Conservation (phyloP, 179 eudicot species). For the Carnegiea gigantea region DNA sequence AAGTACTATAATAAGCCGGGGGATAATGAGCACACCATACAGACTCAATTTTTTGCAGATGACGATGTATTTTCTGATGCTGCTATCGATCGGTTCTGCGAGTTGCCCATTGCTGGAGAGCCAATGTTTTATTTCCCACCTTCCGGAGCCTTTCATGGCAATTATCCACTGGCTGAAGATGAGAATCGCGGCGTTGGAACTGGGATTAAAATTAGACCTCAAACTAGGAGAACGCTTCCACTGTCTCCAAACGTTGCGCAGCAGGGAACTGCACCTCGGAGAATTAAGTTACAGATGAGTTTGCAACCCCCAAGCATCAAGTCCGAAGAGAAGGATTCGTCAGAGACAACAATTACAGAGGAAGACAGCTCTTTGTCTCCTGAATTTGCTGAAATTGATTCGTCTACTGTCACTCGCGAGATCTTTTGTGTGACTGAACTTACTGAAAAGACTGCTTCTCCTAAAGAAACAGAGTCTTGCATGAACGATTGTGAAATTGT, state of each 20-base stretch:
- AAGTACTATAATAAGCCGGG: constrained; percentile 8
- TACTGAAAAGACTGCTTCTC: not conserved
- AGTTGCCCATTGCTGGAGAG: constrained; percentile 7
- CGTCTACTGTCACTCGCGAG: constrained; percentile 4
- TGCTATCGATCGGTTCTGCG: constrained; percentile 31
- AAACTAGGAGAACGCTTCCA: constrained; percentile 11
- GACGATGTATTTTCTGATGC: constrained; percentile 34
- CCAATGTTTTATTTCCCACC: not conserved
- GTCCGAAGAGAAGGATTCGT: not conserved
- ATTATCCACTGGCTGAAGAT: constrained; percentile 18
- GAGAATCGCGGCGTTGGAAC: constrained; percentile 29
- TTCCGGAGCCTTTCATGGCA: not conserved
- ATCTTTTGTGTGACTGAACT: constrained; percentile 26
- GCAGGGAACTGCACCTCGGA: constrained; percentile 72
- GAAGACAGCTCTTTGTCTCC: constrained; percentile 18
- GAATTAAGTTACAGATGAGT: constrained; percentile 25
- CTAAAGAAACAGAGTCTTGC: constrained; percentile 13
- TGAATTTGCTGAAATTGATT: not conserved
- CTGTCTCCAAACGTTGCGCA: constrained; percentile 10
- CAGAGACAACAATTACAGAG: constrained; percentile 9
- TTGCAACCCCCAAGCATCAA: not conserved
- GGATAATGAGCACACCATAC: constrained; percentile 17
- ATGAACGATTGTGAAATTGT: constrained; percentile 21
- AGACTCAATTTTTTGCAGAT: constrained; percentile 8
- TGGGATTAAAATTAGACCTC: constrained; percentile 52